Conservation (phyloP, 305 asterid species). For the Fraxinus sp. region DNA sequence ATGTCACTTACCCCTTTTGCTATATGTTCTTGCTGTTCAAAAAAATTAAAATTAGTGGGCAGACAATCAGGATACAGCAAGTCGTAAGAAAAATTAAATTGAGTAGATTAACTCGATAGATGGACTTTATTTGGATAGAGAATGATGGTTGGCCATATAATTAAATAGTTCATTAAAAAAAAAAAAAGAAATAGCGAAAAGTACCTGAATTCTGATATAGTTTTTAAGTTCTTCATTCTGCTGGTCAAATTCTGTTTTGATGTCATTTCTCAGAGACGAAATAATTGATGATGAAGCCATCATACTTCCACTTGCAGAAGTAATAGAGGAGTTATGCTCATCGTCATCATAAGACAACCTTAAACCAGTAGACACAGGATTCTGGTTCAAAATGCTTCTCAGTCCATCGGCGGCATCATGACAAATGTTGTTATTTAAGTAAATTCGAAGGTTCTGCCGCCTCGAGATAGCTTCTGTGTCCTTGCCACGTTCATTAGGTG, state of each 20-base stretch:
- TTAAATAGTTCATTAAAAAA: background rate
- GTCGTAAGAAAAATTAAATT: background rate
- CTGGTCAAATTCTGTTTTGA: conserved; percentile 58
- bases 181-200: background rate
- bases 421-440: conserved; percentile 45
- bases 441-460: conserved; percentile 50
- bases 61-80: background rate
- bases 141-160: background rate
- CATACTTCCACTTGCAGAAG: conserved; percentile 66
- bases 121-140: background rate
- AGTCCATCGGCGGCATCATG: conserved; percentile 48
- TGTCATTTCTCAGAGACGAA: conserved; percentile 43
- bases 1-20: conserved; percentile 59
- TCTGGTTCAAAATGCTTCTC: conserved; percentile 42
- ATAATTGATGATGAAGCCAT: conserved; percentile 47
- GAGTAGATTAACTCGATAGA: background rate
- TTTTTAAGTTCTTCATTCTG: conserved; percentile 65
- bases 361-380: conserved; percentile 84
- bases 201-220: conserved; percentile 73
- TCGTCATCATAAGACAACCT: conserved; percentile 78
- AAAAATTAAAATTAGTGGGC: conserved; percentile 12
- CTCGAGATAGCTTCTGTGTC: conserved; percentile 50
- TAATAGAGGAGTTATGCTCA: conserved; percentile 68
- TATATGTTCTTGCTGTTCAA: conserved; percentile 61
- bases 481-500: conserved; percentile 42